Evolutionary conservation across 2,329 filamentous ascomycete species (phyloP).

Genomic region (Anthostomella pinea): DNA sequence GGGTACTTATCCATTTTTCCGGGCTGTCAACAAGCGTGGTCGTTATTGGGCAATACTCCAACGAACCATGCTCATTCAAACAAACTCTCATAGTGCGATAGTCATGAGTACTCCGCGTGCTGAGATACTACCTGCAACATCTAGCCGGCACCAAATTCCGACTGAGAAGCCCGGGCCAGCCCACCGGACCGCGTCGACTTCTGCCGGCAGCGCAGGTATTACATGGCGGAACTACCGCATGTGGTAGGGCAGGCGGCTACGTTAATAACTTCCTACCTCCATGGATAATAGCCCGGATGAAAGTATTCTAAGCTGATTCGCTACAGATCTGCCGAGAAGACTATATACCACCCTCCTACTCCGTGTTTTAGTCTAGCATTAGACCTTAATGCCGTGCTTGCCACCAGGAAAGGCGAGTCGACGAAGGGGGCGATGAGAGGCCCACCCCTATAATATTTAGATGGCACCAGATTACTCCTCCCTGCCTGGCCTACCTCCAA

Average conservation of each 20-base stretch:
- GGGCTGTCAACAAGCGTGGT: too few relatives aligned
- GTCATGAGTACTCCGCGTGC: too few relatives aligned
- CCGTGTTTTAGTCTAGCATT: conserved; percentile 4
- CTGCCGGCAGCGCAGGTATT: conserved; percentile 8
- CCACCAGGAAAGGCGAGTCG: conserved; percentile 1
- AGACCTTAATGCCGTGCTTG: not conserved
- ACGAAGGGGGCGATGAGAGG: not conserved
- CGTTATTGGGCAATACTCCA: too few relatives aligned
- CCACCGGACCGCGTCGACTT: too few relatives aligned
- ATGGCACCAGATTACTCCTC: conserved; percentile 1
- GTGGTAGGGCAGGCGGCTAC: conserved; percentile 7
- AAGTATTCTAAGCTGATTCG: conserved; percentile 14
- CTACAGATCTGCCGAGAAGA: conserved; percentile 10
- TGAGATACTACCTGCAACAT: too few relatives aligned
- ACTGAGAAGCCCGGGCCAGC: too few relatives aligned
- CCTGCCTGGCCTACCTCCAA: conserved; percentile 1
- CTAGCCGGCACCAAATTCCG: too few relatives aligned
- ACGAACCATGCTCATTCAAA: too few relatives aligned
- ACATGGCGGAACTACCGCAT: conserved; percentile 8
- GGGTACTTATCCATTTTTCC: too few relatives aligned
- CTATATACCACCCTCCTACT: conserved; percentile 6
- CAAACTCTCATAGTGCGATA: too few relatives aligned
- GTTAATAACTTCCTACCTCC: conserved; percentile 6
- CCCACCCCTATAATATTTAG: not conserved
- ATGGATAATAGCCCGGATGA: conserved; percentile 17